These are phyloP conservation scores for Pseudodiploospora longispora DNA, from an alignment of 2,329 filamentous ascomycete genomes.

Conservation along the genomic window DNA sequence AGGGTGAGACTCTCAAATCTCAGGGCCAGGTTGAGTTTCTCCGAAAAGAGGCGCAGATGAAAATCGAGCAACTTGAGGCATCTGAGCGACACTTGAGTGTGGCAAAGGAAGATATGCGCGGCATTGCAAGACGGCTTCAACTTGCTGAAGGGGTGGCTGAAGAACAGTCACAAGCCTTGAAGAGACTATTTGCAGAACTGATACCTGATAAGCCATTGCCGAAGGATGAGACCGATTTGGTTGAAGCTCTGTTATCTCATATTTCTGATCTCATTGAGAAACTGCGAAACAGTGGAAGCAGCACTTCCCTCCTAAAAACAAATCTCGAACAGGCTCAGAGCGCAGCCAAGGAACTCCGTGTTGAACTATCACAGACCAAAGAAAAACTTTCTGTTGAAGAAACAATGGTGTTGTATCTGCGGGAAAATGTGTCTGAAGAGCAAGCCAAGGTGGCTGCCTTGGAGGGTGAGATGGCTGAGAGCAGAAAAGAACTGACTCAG, in stretches of 20 bases:
- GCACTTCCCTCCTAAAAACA: constrained; percentile 49
- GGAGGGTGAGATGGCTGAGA: constrained; percentile 51
- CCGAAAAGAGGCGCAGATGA: constrained; percentile 50
- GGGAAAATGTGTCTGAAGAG: constrained; percentile 45
- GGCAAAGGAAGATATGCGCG: constrained; percentile 45
- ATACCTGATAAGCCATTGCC: constrained; percentile 45
- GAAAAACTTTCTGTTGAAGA: constrained; percentile 46
- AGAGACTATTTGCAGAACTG: constrained; percentile 51
- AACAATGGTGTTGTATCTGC: constrained; percentile 40
- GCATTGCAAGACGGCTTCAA: constrained; percentile 42
- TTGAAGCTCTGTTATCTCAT: constrained; percentile 50
- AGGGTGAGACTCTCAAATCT: constrained; percentile 48
- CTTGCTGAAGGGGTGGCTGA: constrained; percentile 43
- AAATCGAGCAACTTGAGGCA: constrained; percentile 51
- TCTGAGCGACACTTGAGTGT: constrained; percentile 50
- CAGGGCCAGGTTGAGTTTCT: constrained; percentile 57
- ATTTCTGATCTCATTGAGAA: constrained; percentile 53
- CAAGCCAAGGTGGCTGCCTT: constrained; percentile 46
- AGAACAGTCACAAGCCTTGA: constrained; percentile 45
- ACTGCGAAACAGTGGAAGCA: constrained; percentile 50
- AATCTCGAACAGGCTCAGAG: constrained; percentile 55
- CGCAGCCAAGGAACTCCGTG: constrained; percentile 46
- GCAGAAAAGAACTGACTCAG: constrained; percentile 59
- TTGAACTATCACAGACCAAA: constrained; percentile 46
- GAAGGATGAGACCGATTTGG: constrained; percentile 47